Conservation (phyloP, 1,139 yeast genomes). For the Candida glucosophila region DNA sequence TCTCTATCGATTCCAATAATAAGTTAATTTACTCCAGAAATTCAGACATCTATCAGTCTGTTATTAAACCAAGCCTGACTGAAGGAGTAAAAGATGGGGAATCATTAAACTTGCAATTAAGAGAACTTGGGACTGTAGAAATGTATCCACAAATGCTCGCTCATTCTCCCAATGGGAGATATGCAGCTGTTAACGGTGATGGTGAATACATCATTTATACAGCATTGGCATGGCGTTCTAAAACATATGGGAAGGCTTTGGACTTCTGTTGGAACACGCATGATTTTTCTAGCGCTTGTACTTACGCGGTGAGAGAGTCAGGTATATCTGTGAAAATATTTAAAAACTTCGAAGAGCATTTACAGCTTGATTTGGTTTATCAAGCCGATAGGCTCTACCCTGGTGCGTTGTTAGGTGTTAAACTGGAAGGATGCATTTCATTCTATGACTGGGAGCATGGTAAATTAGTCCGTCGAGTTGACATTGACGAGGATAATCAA, state of each 20-base stretch:
- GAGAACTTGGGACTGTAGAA: constrained; percentile 89
- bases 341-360: constrained; percentile 78
- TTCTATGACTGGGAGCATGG: constrained; percentile 95
- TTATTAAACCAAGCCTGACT: constrained; percentile 60
- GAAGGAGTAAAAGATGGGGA: constrained; percentile 77
- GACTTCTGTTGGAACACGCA: constrained; percentile 91
- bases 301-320: constrained; percentile 76
- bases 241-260: constrained; percentile 80
- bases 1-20: constrained; percentile 89
- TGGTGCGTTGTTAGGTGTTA: constrained; percentile 79
- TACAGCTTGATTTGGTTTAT: constrained; percentile 57
- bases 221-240: constrained; percentile 96
- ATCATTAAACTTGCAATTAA: constrained; percentile 60
- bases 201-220: constrained; percentile 96
- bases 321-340: constrained; percentile 58
- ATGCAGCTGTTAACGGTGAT: constrained; percentile 95
- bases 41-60: constrained; percentile 79
- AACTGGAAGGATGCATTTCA: constrained; percentile 71
- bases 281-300: constrained; percentile 58
- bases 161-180: constrained; percentile 97
- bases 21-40: constrained; percentile 87
- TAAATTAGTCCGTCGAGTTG: constrained; percentile 71
- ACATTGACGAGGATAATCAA: constrained; percentile 60
- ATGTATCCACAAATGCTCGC: constrained; percentile 79
- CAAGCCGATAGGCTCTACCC: constrained; percentile 78